Evolutionary conservation across 176 grass and related monocot species (phyloP), one percentile per base, ranked within the genome.

Genomic region (Zoysia pacifica): DNA sequence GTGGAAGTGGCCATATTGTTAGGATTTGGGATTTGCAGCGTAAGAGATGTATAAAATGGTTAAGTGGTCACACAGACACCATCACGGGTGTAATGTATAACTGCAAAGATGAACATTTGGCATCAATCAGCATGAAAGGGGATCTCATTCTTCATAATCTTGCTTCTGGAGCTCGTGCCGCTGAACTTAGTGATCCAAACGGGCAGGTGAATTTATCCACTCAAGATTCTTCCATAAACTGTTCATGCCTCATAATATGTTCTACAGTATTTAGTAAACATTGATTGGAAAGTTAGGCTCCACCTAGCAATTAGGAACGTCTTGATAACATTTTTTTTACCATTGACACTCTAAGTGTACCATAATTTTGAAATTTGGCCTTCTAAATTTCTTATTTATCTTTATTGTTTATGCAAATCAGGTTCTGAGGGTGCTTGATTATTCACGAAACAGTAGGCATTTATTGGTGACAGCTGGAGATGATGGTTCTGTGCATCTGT

Each of bases 71-170:
- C 72, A 88, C 92, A 42, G 96, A 94, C 64, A 91, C 88, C 18
- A 95, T 99, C 71, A 99, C 92, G 46, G 92, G 96, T 14, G 96
- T 99, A 62, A 91, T 95, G 90, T 99, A 99, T 82, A 99, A 99
- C 74, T 95, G 86, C 79, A 91, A 94, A 74, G 96, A 99, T 81
- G 96, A 99, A 74, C 92, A 99, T 85, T 79, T 99, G 78, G 96
- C 96, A 89, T 99, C 96, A 7, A 93, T 99, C 70, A 99, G 88
- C 69, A 77, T 94, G 79, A 94, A 88, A 58, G 96, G 96, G 43
- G 96, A 99, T 78, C 92, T 99, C 54, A 99, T 99, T 91, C 96
- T 99, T 85, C 96, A 99, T 48, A 95, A 99, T 86, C 96, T 99
- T 89, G 86, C 92, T 82, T 99, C 96, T 62, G 96, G 96, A 75